Evolutionary conservation across 306 rosid genomes (phyloP).

Genomic region (Trifolium fragiferum): DNA sequence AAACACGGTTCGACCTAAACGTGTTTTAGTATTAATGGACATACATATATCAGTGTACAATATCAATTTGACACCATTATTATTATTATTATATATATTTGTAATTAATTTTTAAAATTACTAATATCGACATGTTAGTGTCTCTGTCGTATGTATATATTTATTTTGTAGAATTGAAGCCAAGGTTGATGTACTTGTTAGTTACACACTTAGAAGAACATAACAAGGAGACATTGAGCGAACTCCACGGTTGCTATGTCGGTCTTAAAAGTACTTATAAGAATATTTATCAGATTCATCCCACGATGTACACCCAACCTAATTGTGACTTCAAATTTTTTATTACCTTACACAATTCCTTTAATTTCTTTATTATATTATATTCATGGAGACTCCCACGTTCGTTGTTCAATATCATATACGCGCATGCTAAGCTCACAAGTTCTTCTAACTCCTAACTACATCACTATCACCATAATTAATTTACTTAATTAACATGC

Average conservation of each 20-base stretch:
- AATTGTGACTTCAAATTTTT: conserved; percentile 30
- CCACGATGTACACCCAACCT: conserved; percentile 79
- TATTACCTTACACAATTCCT: conserved; percentile 50
- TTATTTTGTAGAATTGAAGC: too few species aligned
- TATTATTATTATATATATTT: too few species aligned
- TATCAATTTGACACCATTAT: too few species aligned
- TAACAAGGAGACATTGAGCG: conserved; percentile 55
- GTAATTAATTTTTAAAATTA: too few species aligned
- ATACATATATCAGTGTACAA: too few species aligned
- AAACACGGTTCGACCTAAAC: too few species aligned
- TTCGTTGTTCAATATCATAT: conserved; percentile 51
- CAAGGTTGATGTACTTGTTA: conserved; percentile 23
- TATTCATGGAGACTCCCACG: conserved; percentile 66
- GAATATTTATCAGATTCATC: conserved; percentile 51
- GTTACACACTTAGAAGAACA: neutral
- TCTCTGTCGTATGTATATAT: too few species aligned
- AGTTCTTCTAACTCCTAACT: conserved; percentile 40
- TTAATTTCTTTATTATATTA: conserved; percentile 39
- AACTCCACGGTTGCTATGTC: conserved; percentile 65
- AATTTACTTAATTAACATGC: conserved; percentile 24
- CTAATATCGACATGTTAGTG: too few species aligned
- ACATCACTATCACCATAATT: conserved; percentile 42
- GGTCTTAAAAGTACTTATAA: conserved; percentile 35
- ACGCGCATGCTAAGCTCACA: conserved; percentile 44
- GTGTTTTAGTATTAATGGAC: too few species aligned